Conservation (phyloP, 352 stramenopile genomes). For the Aphanomyces stellatus region DNA sequence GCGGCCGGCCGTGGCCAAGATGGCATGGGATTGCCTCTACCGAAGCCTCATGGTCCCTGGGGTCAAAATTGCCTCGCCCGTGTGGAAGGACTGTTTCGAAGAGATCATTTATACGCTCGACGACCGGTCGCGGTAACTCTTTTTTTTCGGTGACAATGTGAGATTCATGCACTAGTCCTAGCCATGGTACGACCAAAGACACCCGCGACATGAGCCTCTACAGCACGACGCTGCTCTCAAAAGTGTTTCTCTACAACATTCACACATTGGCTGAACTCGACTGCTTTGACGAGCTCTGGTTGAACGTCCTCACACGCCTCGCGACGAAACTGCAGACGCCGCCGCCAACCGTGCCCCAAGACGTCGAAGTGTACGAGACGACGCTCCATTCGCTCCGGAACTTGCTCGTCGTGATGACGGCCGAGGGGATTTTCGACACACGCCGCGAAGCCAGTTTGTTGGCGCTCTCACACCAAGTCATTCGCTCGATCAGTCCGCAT, state of each 20-base stretch:
- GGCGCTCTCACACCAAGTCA: slow-evolving; percentile 1
- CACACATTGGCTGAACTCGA: slow-evolving; percentile 55
- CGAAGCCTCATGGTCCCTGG: slow-evolving; percentile 69
- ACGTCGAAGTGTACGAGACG: slow-evolving; percentile 65
- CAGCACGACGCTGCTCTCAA: slow-evolving; percentile 76
- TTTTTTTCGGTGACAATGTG: neutral
- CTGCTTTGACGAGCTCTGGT: slow-evolving; percentile 62
- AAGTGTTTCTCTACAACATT: slow-evolving; percentile 83
- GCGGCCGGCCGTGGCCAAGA: slow-evolving; percentile 64
- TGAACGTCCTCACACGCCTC: slow-evolving; percentile 62
- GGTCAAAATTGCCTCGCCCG: slow-evolving; percentile 54
- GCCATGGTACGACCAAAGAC: slow-evolving; percentile 20
- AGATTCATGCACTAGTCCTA: neutral
- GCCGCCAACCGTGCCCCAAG: slow-evolving; percentile 25
- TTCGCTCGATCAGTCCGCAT: slow-evolving; percentile 8
- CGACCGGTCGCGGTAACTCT: slow-evolving; percentile 33
- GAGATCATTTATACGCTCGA: slow-evolving; percentile 85
- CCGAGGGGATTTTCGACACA: slow-evolving; percentile 61
- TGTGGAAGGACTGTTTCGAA: slow-evolving; percentile 77
- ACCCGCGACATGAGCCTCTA: slow-evolving; percentile 62
- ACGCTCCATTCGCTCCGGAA: slow-evolving; percentile 83
- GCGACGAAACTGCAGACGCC: slow-evolving; percentile 54
- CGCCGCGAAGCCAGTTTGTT: neutral
- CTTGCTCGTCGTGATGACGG: slow-evolving; percentile 70
- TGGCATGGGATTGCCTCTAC: slow-evolving; percentile 75